Conservation (phyloP, 345 rosid genomes). For the Orychophragmus violaceus region DNA sequence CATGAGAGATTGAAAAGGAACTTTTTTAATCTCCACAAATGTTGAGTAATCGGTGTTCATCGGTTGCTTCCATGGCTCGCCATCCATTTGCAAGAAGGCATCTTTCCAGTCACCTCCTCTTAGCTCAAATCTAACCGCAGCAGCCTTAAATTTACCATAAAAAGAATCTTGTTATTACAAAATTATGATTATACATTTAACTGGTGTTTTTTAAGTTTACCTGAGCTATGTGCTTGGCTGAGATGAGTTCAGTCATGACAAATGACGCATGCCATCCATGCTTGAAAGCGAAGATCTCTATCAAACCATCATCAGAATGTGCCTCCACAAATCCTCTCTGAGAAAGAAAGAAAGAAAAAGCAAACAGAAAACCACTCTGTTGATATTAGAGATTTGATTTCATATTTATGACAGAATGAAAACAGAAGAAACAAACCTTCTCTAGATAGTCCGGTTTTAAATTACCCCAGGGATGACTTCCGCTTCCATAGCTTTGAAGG, state of each 20-base stretch:
- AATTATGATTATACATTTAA: background rate
- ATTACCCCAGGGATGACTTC: slow-evolving; percentile 33
- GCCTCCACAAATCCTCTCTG: slow-evolving; percentile 96
- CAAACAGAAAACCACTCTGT: background rate
- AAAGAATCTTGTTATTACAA: background rate
- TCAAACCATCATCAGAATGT: slow-evolving; percentile 83
- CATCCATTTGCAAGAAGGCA: slow-evolving; percentile 95
- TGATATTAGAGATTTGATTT: background rate
- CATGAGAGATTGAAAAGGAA: slow-evolving; percentile 68
- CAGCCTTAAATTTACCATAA: slow-evolving; percentile 44
- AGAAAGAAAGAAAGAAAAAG: background rate
- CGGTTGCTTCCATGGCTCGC: slow-evolving; percentile 96
- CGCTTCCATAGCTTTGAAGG: slow-evolving; percentile 32
- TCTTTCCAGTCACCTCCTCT: slow-evolving; percentile 92
- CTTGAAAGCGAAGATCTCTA: slow-evolving; percentile 90
- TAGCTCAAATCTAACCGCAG: slow-evolving; percentile 81
- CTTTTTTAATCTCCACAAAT: slow-evolving; percentile 70
- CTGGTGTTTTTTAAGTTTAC: slow-evolving; percentile 26
- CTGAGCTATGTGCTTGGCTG: slow-evolving; percentile 98
- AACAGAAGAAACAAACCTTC: slow-evolving; percentile 24
- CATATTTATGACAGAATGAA: background rate
- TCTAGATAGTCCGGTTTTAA: slow-evolving; percentile 31
- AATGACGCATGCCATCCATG: slow-evolving; percentile 99
- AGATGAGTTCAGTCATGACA: slow-evolving; percentile 96
- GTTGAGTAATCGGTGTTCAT: slow-evolving; percentile 67